Conservation (phyloP, 306 rosid species). For the Benincasa hispida region DNA sequence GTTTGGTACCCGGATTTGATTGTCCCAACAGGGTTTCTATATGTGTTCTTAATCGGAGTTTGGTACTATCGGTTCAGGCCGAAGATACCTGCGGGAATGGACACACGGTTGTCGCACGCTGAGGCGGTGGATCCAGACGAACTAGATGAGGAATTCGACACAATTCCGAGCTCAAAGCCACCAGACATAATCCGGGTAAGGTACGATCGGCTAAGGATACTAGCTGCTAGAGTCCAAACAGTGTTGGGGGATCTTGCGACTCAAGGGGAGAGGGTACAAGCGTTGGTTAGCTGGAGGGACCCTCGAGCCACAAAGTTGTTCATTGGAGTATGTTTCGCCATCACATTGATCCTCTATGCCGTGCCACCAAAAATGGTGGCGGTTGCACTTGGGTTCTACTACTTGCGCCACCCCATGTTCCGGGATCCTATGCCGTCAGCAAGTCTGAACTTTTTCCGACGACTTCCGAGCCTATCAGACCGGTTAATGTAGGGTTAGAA, state of each 20-base stretch:
- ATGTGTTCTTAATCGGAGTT: constrained; percentile 68
- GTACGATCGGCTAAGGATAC: constrained; percentile 70
- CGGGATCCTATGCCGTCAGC: constrained; percentile 40
- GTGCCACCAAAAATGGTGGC: constrained; percentile 73
- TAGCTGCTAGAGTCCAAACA: constrained; percentile 80
- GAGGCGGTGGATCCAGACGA: constrained; percentile 76
- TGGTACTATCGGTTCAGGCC: constrained; percentile 91
- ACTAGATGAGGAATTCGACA: constrained; percentile 79
- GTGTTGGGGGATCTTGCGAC: constrained; percentile 93
- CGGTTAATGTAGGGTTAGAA: constrained; percentile 57
- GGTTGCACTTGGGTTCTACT: constrained; percentile 72
- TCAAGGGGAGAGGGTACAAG: constrained; percentile 85
- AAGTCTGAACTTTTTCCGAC: constrained; percentile 38
- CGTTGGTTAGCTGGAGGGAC: constrained; percentile 86
- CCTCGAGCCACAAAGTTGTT: constrained; percentile 69
- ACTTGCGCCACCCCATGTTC: constrained; percentile 52
- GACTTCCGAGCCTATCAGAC: constrained; percentile 82
- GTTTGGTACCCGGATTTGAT: constrained; percentile 96
- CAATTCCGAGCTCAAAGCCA: constrained; percentile 76
- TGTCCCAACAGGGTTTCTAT: constrained; percentile 78
- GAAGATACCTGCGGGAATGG: constrained; percentile 85
- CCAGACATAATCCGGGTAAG: constrained; percentile 47
- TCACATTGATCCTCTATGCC: constrained; percentile 24
- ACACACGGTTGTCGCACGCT: constrained; percentile 59
- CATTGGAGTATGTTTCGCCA: constrained; percentile 29